These are phyloP conservation scores for Amauroascus verrucosus DNA, from an alignment of 2,329 filamentous ascomycete genomes.

Conservation along the genomic window DNA sequence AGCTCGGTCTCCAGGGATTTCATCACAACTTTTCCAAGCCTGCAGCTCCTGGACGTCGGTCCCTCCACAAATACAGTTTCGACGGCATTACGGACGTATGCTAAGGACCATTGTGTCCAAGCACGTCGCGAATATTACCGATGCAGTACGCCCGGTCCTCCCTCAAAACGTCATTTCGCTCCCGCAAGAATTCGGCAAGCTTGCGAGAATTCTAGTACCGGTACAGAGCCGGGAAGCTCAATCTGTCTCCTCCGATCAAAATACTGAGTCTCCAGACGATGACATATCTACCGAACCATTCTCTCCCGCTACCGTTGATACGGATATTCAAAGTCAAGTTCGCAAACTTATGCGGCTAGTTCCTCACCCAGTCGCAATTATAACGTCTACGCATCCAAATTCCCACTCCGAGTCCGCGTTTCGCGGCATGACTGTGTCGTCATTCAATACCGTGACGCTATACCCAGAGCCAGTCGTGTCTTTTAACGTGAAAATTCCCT, in stretches of 20 bases:
- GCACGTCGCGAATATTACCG: constrained; percentile 16
- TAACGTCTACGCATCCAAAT: constrained; percentile 39
- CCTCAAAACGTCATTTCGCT: constrained; percentile 4
- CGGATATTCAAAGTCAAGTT: constrained; percentile 23
- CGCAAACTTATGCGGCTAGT: constrained; percentile 45
- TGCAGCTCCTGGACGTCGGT: not conserved
- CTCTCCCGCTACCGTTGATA: constrained; percentile 2
- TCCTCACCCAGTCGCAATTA: constrained; percentile 48
- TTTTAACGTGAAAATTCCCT: constrained; percentile 51
- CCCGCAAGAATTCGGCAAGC: not conserved
- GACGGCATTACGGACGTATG: constrained; percentile 14
- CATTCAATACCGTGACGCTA: constrained; percentile 50
- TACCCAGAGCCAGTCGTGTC: constrained; percentile 47
- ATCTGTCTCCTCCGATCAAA: not conserved
- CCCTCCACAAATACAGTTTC: not conserved
- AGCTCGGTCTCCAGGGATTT: constrained; percentile 9
- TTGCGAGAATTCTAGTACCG: not conserved
- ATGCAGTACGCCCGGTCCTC: constrained; percentile 15
- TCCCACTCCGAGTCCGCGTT: constrained; percentile 24
- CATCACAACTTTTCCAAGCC: not conserved
- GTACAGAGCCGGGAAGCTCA: constrained; percentile 1
- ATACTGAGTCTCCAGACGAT: constrained; percentile 12
- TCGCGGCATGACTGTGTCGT: constrained; percentile 51
- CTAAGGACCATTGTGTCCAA: constrained; percentile 17
- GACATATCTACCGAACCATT: constrained; percentile 12